Percentiles rank a stretch among this genome's conserved stretches.
Conservation (phyloP, 1,284 basidiomycete genomes). For the Ceratobasidium sp. region DNA sequence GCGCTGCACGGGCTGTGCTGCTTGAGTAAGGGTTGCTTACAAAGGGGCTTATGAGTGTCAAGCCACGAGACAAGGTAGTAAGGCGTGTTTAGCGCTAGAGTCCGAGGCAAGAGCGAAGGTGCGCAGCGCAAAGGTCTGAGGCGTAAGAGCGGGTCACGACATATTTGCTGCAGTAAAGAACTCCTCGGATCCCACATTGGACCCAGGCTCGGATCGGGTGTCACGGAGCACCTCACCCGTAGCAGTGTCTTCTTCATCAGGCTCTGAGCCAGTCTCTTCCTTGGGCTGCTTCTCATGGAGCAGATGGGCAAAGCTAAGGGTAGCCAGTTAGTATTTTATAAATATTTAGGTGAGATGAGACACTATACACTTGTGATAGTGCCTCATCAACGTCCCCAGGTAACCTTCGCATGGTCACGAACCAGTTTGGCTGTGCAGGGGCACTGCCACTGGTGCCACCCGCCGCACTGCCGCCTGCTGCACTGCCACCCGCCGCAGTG, state of each 20-base stretch:
- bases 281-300: slow-evolving; percentile 6
- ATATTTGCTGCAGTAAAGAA: slow-evolving; percentile 24
- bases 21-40: no score
- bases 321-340: background rate
- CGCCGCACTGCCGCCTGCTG: no score
- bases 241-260: background rate
- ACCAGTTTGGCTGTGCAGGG: background rate
- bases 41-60: no score
- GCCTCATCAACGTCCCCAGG: slow-evolving; percentile 3
- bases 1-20: no score
- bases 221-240: background rate
- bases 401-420: slow-evolving; percentile 1
- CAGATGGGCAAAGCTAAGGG: slow-evolving; percentile 3
- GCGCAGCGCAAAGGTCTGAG: no score
- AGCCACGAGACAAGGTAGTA: no score
- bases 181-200: background rate
- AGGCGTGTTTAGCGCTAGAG: no score
- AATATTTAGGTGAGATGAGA: background rate
- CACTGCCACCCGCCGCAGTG: slow-evolving; percentile 6
- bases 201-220: background rate
- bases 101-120: no score
- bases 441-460: no score
- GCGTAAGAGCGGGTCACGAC: no score
- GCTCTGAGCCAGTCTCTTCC: background rate
- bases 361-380: background rate